Conservation (phyloP, 2,329 filamentous ascomycete genomes). For the Plenodomus biglobosus region DNA sequence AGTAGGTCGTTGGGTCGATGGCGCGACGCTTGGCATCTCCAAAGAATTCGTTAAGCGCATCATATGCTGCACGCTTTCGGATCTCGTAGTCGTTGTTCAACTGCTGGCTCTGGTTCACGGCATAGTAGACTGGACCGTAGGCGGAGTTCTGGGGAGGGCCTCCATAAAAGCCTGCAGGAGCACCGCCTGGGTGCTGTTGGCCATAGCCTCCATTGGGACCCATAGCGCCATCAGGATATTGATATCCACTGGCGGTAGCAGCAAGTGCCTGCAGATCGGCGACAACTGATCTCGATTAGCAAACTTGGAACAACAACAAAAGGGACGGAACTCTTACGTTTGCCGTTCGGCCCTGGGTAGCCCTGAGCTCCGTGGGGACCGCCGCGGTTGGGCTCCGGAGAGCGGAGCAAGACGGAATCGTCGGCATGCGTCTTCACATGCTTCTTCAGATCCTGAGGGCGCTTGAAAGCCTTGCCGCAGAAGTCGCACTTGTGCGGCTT, state of each 20-base stretch:
- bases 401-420: slow-evolving; percentile 75
- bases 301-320: slow-evolving; percentile 4
- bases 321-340: slow-evolving; percentile 39
- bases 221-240: slow-evolving; percentile 48
- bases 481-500: slow-evolving; percentile 99
- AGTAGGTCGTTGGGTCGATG: slow-evolving; percentile 86
- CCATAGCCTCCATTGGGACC: slow-evolving; percentile 42
- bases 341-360: slow-evolving; percentile 42
- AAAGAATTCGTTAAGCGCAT: slow-evolving; percentile 92
- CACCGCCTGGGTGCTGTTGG: slow-evolving; percentile 56
- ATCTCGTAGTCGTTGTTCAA: slow-evolving; percentile 69
- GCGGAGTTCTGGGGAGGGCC: slow-evolving; percentile 56
- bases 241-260: slow-evolving; percentile 52
- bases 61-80: slow-evolving; percentile 76
- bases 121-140: slow-evolving; percentile 77
- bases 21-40: slow-evolving; percentile 88
- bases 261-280: slow-evolving; percentile 53
- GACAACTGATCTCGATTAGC: slow-evolving; percentile 46
- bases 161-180: slow-evolving; percentile 55
- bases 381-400: slow-evolving; percentile 60
- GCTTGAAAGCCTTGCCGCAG: slow-evolving; percentile 98
- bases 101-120: slow-evolving; percentile 66
- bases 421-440: slow-evolving; percentile 99
- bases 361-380: slow-evolving; percentile 40
- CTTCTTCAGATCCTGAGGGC: slow-evolving; percentile 98